Evolutionary conservation across 1,284 basidiomycete species (phyloP), one percentile per base, ranked within the genome.

Genomic region (Trametes hirsuta): DNA sequence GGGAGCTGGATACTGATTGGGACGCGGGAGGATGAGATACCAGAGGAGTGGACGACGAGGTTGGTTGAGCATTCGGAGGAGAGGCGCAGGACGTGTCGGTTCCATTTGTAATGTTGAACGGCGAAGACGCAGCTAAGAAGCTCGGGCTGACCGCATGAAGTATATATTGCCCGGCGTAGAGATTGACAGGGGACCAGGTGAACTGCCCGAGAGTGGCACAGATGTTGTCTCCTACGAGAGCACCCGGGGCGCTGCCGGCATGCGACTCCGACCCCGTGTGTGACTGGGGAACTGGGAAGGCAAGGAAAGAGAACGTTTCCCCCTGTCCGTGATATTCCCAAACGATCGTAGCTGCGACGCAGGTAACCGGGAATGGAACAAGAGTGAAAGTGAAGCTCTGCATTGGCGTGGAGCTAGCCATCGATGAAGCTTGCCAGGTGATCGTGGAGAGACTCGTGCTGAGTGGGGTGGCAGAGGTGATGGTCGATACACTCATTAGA

Each of bases 91-190:
- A 53, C 14, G 52, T 51, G 54, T 65, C 61, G 4, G 65, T 46
- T 18, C 71, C 71, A 30, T 67, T 67, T 37, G 21, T 10, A 21
- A 72, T 63, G 55, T 53, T 64, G 59, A 72, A 72, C 2, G 55
- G 3, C 4, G 47, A 2, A 4, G 70, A 72, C 22, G 41, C 15
- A 22, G 54, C 42, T 4, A n/a, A 11, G 36, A 49, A 35, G 25
- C 35, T 49, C 11, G 34, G 18, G 14, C 45, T 44, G 24, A 44
- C 37, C 5, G 68, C 70, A 22, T 47, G 25, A 21, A 72, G 3
- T 24, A 48, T 46, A 45, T 72, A 73, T 65, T 62, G 60, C 3
- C 72, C 72, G 25, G 66, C 61, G 10, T 68, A 56, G 15, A 72
- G 62, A 39, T 64, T 62, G 14, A 72, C 69, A 6, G 55, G 12